Percentiles rank a stretch among this genome's conserved stretches.
Conservation (phyloP, 1,284 basidiomycete species). For the Stygiomarasmius scandens region DNA sequence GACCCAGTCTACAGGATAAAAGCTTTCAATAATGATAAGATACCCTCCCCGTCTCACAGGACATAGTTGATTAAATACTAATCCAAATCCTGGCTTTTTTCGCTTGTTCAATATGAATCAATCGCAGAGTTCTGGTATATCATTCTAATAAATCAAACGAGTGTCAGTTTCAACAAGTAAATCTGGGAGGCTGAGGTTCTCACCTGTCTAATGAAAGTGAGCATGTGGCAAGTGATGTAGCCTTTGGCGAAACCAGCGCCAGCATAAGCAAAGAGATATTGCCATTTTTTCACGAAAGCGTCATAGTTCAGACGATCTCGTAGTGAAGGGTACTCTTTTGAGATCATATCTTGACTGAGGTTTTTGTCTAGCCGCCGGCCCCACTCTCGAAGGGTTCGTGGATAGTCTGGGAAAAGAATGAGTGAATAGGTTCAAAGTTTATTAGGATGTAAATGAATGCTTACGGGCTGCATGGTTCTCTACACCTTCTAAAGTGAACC, state of each 20-base stretch:
- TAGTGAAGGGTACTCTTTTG: slow-evolving; percentile 59
- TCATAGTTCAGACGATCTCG: slow-evolving; percentile 56
- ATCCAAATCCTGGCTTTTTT: too few relatives aligned
- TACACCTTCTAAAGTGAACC: slow-evolving; percentile 83
- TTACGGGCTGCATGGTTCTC: slow-evolving; percentile 84
- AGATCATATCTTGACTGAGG: slow-evolving; percentile 56
- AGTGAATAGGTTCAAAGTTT: slow-evolving; percentile 1
- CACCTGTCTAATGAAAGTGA: slow-evolving; percentile 63
- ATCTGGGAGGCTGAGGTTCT: too few relatives aligned
- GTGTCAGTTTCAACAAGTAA: too few relatives aligned
- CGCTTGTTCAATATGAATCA: slow-evolving; percentile 22
- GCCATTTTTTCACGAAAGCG: slow-evolving; percentile 75
- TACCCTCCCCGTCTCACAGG: too few relatives aligned
- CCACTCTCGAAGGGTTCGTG: slow-evolving; percentile 90
- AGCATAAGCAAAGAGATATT: slow-evolving; percentile 78
- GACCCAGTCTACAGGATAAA: too few relatives aligned
- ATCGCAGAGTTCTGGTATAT: slow-evolving; percentile 46
- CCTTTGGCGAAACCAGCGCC: slow-evolving; percentile 74
- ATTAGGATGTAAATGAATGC: slow-evolving; percentile 23
- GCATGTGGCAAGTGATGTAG: slow-evolving; percentile 79
- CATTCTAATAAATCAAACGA: slow-evolving; percentile 44
- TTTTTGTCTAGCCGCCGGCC: slow-evolving; percentile 71
- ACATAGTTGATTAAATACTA: too few relatives aligned
- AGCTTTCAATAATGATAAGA: too few relatives aligned
- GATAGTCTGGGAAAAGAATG: slow-evolving; percentile 61